A percentile compares a stretch with the other conserved stretches of the same genome.
phyloP scores from a whole-genome alignment of 2,329 filamentous ascomycete species.

The Trichoderma koningii region DNA sequence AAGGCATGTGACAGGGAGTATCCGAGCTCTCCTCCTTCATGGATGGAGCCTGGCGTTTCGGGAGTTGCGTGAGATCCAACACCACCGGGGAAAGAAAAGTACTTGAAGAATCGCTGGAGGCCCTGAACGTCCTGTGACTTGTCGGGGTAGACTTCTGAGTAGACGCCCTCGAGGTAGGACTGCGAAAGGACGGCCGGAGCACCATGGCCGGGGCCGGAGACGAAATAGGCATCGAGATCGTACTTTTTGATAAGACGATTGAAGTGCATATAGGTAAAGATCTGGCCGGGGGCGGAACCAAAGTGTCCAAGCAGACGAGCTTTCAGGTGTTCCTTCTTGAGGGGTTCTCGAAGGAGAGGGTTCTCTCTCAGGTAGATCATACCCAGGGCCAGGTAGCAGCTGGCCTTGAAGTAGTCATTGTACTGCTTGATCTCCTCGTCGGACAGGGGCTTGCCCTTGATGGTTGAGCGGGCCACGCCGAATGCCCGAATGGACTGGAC shows the following conservation, averaged over 20 bases:
- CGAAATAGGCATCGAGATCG: constrained; percentile 69
- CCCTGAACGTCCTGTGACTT: constrained; percentile 69
- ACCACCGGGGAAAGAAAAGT: constrained; percentile 79
- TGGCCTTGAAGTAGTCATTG: constrained; percentile 73
- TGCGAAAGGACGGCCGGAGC: constrained; percentile 76
- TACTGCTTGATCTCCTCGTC: constrained; percentile 67
- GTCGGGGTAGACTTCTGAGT: constrained; percentile 75
- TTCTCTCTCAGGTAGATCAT: constrained; percentile 81
- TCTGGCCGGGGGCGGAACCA: constrained; percentile 77
- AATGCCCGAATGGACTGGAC: constrained; percentile 63
- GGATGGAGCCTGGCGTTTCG: constrained; percentile 74
- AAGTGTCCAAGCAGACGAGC: constrained; percentile 74
- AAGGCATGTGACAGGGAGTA: constrained; percentile 80
- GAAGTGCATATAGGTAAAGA: constrained; percentile 81
- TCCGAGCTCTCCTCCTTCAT: constrained; percentile 80
- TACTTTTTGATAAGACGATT: constrained; percentile 82
- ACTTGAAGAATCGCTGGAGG: constrained; percentile 76
- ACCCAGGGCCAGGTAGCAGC: constrained; percentile 72
- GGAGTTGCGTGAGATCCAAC: constrained; percentile 78
- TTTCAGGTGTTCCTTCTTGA: constrained; percentile 72
- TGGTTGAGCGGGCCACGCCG: constrained; percentile 65
- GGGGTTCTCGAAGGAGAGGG: constrained; percentile 68
- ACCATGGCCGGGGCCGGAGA: constrained; percentile 77
- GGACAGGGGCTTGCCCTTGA: constrained; percentile 63
- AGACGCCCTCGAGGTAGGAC: constrained; percentile 75